Conservation (phyloP, 768 basidiomycete genomes). For the Pulveroboletus sp. region DNA sequence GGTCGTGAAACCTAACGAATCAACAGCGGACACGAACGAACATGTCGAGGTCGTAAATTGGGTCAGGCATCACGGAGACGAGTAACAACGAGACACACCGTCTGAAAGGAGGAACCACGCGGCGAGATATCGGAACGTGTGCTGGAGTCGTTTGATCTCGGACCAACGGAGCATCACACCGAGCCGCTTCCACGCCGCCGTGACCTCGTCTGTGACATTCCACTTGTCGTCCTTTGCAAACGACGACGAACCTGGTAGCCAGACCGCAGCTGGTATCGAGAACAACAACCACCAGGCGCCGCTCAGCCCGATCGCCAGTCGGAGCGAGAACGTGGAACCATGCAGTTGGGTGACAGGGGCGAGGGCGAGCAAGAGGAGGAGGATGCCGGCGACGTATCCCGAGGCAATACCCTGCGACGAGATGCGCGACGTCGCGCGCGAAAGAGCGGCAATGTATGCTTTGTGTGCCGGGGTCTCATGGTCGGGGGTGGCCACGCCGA, state of each 20-base stretch:
- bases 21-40: too few species aligned
- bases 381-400: constrained; percentile 82
- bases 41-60: too few species aligned
- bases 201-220: constrained; percentile 51
- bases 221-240: constrained; percentile 31
- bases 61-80: too few species aligned
- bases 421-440: constrained; percentile 74
- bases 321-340: constrained; percentile 73
- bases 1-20: constrained; percentile 72
- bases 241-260: constrained; percentile 49
- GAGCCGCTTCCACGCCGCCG: constrained; percentile 70
- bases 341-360: constrained; percentile 72
- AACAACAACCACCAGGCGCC: constrained; percentile 88
- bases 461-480: constrained; percentile 23
- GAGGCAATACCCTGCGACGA: constrained; percentile 84
- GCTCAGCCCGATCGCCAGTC: constrained; percentile 79
- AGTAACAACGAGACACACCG: constrained; percentile 55
- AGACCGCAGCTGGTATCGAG: constrained; percentile 71
- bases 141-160: constrained; percentile 68
- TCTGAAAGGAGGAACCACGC: constrained; percentile 96
- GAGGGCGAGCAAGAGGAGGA: constrained; percentile 66
- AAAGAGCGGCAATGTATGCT: constrained; percentile 56
- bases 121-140: constrained; percentile 85
- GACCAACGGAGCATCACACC: constrained; percentile 68
- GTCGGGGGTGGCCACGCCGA: constrained; percentile 1